A percentile compares a stretch with the other conserved stretches of the same genome.
Conservation (phyloP, 2,329 filamentous ascomycete genomes). For the Colletotrichum camelliae region DNA sequence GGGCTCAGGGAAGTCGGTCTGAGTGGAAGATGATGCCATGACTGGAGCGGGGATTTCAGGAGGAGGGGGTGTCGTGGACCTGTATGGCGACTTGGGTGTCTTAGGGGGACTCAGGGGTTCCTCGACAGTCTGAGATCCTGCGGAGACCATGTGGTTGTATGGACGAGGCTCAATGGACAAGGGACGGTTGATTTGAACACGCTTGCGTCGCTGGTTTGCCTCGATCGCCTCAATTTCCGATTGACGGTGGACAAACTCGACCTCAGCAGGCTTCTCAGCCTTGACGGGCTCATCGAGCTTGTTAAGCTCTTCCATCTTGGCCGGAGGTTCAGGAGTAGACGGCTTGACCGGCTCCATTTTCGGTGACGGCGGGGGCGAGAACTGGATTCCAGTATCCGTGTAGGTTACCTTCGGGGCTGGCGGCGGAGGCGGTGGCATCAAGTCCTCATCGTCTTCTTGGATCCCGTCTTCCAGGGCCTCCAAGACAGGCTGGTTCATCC, state of each 20-base stretch:
- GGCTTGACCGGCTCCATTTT: constrained; percentile 46
- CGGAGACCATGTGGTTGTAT: constrained; percentile 64
- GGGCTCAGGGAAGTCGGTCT: constrained; percentile 53
- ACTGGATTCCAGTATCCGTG: constrained; percentile 80
- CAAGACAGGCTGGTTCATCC: constrained; percentile 59
- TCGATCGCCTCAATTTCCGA: constrained; percentile 66
- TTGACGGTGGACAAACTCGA: constrained; percentile 53
- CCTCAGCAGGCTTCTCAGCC: constrained; percentile 44
- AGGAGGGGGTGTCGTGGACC: constrained; percentile 45
- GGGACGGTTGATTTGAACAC: constrained; percentile 61
- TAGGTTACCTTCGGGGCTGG: constrained; percentile 57
- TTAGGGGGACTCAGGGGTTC: constrained; percentile 69
- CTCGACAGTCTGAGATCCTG: constrained; percentile 66
- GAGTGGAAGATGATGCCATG: constrained; percentile 64
- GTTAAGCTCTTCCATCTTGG: constrained; percentile 40
- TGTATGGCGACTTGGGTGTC: constrained; percentile 61
- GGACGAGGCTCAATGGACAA: constrained; percentile 52
- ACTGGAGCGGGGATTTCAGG: constrained; percentile 36
- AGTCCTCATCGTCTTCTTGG: constrained; percentile 53
- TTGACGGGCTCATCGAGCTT: constrained; percentile 41
- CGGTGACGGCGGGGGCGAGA: constrained; percentile 82
- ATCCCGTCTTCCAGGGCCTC: constrained; percentile 60
- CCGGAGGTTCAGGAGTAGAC: constrained; percentile 46
- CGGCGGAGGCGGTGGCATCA: constrained; percentile 27
- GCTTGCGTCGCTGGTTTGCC: constrained; percentile 76